Evolutionary conservation across 1,284 basidiomycete species (phyloP).

Genomic region (Cutaneotrichosporon cutaneum): DNA sequence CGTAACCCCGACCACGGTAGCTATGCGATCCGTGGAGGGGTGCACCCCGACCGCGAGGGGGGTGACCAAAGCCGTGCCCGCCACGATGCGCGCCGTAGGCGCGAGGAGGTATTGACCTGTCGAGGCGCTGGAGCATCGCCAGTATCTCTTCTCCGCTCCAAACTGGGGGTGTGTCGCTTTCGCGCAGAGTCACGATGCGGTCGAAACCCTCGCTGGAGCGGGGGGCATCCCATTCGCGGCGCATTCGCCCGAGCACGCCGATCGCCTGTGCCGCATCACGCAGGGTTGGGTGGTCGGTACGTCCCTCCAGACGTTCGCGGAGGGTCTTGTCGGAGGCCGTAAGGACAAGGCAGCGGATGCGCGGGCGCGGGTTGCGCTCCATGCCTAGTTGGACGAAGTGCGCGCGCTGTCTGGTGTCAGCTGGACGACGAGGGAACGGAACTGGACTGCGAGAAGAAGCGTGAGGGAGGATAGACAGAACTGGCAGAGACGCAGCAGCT

Average conservation of each 20-base stretch:
- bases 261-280: slow-evolving; percentile 39
- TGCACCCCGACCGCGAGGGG: not conserved
- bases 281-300: slow-evolving; percentile 48
- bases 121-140: not conserved
- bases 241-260: slow-evolving; percentile 44
- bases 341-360: slow-evolving; percentile 32
- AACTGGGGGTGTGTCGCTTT: not conserved
- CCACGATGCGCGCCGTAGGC: not conserved
- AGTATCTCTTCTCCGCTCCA: not conserved
- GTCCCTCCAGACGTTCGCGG: slow-evolving; percentile 29
- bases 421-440: not conserved
- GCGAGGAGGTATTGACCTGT: not conserved
- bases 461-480: not conserved
- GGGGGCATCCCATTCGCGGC: slow-evolving; percentile 33
- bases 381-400: slow-evolving; percentile 46
- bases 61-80: not conserved
- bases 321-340: slow-evolving; percentile 31
- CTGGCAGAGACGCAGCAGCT: too few relatives aligned
- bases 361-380: slow-evolving; percentile 18
- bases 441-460: too few relatives aligned
- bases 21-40: not conserved
- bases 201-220: slow-evolving; percentile 18
- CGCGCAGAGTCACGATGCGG: slow-evolving; percentile 13
- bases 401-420: slow-evolving; percentile 43
- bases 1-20: slow-evolving; percentile 1